These are phyloP conservation scores for Aspergillus pseudotamarii DNA, from an alignment of 2,329 filamentous ascomycete species.

Conservation along the genomic window DNA sequence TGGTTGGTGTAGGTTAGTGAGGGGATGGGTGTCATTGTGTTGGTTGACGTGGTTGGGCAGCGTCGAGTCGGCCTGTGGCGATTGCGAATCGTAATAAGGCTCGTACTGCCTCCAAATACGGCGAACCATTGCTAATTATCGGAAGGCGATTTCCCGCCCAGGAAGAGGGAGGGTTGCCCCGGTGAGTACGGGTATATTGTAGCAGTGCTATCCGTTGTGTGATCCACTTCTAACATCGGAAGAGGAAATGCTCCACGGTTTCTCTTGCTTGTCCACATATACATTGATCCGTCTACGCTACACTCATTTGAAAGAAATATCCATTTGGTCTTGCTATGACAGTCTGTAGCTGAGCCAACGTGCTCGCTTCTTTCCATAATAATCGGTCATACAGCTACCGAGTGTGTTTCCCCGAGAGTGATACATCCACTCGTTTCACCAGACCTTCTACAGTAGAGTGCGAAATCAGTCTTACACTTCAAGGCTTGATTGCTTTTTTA, in stretches of 20 bases:
- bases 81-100: conserved; percentile 35
- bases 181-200: conserved; percentile 23
- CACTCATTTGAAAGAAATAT: conserved; percentile 22
- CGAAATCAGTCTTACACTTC: too few relatives aligned
- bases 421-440: too few relatives aligned
- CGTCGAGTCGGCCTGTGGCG: conserved; percentile 29
- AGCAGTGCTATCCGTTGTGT: conserved; percentile 27
- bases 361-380: too few relatives aligned
- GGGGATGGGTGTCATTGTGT: conserved; percentile 7
- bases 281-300: conserved; percentile 20
- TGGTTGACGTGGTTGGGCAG: conserved; percentile 24
- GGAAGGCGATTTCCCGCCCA: conserved; percentile 27
- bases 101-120: conserved; percentile 31
- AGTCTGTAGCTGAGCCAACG: too few relatives aligned
- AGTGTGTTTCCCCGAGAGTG: too few relatives aligned
- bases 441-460: too few relatives aligned
- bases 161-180: conserved; percentile 32
- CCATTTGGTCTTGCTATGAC: conserved; percentile 35
- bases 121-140: conserved; percentile 30
- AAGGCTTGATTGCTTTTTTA: too few relatives aligned
- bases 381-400: too few relatives aligned
- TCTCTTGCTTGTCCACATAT: conserved; percentile 14
- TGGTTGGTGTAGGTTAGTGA: conserved; percentile 10
- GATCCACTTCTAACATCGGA: conserved; percentile 28
- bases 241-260: too few relatives aligned